Conservation (phyloP, 352 stramenopile species). For the Globisporangium barbulae region DNA sequence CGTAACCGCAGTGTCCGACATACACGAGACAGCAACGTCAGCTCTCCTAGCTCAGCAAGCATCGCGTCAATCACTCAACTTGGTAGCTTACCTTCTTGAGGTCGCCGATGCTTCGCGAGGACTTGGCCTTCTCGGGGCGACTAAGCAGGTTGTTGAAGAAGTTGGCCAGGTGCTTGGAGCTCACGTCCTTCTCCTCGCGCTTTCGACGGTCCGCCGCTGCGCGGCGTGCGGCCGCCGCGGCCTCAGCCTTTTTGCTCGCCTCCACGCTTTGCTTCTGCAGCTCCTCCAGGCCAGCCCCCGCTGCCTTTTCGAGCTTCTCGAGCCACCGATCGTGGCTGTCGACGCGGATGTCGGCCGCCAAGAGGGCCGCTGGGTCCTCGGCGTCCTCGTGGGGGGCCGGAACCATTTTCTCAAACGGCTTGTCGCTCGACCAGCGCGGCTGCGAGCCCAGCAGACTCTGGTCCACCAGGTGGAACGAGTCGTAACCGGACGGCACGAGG, state of each 20-base stretch:
- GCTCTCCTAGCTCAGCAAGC: not conserved
- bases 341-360: conserved; percentile 51
- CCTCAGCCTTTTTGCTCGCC: conserved; percentile 77
- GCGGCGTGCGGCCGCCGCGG: conserved; percentile 61
- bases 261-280: conserved; percentile 85
- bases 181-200: conserved; percentile 80
- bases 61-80: not conserved
- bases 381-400: conserved; percentile 43
- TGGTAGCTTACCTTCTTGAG: conserved; percentile 43
- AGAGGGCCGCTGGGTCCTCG: conserved; percentile 31
- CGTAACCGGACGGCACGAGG: conserved; percentile 76
- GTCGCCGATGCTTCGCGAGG: conserved; percentile 49
- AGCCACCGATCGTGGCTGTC: conserved; percentile 76
- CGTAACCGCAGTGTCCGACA: no score
- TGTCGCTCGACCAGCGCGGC: conserved; percentile 68
- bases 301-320: conserved; percentile 78
- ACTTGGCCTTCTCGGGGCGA: conserved; percentile 79
- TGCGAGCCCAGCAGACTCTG: conserved; percentile 77
- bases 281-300: conserved; percentile 70
- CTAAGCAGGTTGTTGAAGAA: conserved; percentile 89
- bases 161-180: conserved; percentile 81
- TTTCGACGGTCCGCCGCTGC: conserved; percentile 69
- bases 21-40: no score
- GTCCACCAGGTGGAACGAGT: conserved; percentile 70
- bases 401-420: conserved; percentile 82